Evolutionary conservation across 2,329 filamentous ascomycete species (phyloP).

Genomic region (Onygenales sp.): DNA sequence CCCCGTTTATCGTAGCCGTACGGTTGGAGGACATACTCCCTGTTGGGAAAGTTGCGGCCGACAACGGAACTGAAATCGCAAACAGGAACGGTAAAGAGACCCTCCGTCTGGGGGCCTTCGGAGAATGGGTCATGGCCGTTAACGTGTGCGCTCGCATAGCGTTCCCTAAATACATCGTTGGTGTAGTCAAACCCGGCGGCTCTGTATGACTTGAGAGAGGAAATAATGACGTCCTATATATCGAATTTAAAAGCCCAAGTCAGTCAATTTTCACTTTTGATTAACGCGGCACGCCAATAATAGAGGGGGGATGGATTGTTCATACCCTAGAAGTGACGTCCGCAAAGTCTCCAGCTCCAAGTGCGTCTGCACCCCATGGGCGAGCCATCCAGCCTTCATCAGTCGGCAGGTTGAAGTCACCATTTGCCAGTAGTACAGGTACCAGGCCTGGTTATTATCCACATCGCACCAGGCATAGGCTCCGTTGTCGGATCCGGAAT

Average conservation of each 20-base stretch:
- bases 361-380: not conserved
- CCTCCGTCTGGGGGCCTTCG: not conserved
- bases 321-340: not conserved
- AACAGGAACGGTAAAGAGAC: not conserved
- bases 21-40: not conserved
- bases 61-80: not conserved
- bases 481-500: not conserved
- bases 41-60: not conserved
- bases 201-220: not conserved
- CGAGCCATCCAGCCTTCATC: not conserved
- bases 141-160: not conserved
- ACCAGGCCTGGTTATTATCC: not conserved
- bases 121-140: not conserved
- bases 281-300: not conserved
- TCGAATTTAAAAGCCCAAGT: not conserved
- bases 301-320: not conserved
- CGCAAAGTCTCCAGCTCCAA: not conserved
- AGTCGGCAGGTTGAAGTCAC: not conserved
- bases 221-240: not conserved
- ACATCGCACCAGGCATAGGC: not conserved
- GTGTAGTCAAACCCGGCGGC: not conserved
- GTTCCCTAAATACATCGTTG: not conserved
- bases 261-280: not conserved
- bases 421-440: not conserved
- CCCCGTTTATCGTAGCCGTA: not conserved